Evolutionary conservation across 2,329 filamentous ascomycete genomes (phyloP), one percentile per base, ranked within the genome.

Genomic region (Fusarium nodosum): DNA sequence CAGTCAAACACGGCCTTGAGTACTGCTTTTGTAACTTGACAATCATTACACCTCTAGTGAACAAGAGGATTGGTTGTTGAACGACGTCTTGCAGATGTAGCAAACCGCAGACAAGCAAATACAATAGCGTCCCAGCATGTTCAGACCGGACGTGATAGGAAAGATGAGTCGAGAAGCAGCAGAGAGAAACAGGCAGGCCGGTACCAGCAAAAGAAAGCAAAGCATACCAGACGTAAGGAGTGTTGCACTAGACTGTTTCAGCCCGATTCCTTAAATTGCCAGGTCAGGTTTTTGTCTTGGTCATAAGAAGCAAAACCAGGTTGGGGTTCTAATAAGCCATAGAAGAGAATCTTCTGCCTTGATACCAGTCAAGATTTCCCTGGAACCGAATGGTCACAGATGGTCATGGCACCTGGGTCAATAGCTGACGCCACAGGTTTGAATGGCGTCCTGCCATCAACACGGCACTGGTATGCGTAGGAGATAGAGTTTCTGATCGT

Each of bases 1-100:
- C 38, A 42, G 56, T 64, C 50, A 68, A 56, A 69, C 65, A 73
- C 44, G 58, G 50, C 55, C n/a, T 31, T 31, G n/a, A 31, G 28
- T 54, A 54, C 54, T 53, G 51, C 41, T 57, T 41, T 28, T 68
- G 50, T 52, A 61, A 56, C 50, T 57, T 52, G 18, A 33, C 41
- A 28, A 39, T 26, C 24, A 41, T 22, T 36, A 7, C 20, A 20
- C 20, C 24, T 7, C 26, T 16, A 18, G 34, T 20, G 8, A 28
- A 24, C 20, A 28, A 15, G 16, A 30, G 34, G 34, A n/a, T 52
- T 41, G 33, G 18, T 20, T 39, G 34, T 16, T 46, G 39, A 45
- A 44, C 22, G 38, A 36, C 18, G 53, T 53, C 36, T 36, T 38
- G 69, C 48, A 65, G 52, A 63, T 30, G 39, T 56, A 54, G 68